Conservation (phyloP, 108 stramenopile species). For the Fragilaria crotonensis region DNA sequence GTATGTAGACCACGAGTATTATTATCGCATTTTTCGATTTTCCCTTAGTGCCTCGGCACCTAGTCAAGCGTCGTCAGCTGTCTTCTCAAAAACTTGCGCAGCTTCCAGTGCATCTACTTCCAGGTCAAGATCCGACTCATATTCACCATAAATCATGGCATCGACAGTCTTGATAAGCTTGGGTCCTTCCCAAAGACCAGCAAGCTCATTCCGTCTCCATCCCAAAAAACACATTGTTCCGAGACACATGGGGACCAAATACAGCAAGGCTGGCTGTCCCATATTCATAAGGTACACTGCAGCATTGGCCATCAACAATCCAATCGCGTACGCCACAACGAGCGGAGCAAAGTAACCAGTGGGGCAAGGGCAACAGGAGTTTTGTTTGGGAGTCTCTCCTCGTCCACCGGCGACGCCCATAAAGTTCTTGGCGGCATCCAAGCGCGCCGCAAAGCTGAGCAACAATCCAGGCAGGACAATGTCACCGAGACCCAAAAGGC, state of each 20-base stretch:
- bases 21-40: too few relatives aligned
- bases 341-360: constrained; percentile 72
- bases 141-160: constrained; percentile 35
- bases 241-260: constrained; percentile 86
- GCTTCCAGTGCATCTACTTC: not conserved
- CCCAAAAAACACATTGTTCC: constrained; percentile 69
- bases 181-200: constrained; percentile 69
- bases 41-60: too few relatives aligned
- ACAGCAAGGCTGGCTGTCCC: constrained; percentile 90
- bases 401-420: constrained; percentile 25
- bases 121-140: not conserved
- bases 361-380: constrained; percentile 15
- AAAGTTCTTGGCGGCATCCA: constrained; percentile 60
- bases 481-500: constrained; percentile 89
- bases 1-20: too few relatives aligned
- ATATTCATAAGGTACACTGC: constrained; percentile 80
- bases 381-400: constrained; percentile 12
- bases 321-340: constrained; percentile 79
- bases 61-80: too few relatives aligned
- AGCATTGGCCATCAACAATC: constrained; percentile 79
- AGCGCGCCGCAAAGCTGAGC: constrained; percentile 66
- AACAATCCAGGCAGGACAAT: constrained; percentile 84
- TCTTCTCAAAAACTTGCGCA: too few relatives aligned
- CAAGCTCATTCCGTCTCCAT: constrained; percentile 46
- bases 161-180: constrained; percentile 57